Conservation (phyloP, 179 eudicot genomes). For the Gypsophila paniculata region DNA sequence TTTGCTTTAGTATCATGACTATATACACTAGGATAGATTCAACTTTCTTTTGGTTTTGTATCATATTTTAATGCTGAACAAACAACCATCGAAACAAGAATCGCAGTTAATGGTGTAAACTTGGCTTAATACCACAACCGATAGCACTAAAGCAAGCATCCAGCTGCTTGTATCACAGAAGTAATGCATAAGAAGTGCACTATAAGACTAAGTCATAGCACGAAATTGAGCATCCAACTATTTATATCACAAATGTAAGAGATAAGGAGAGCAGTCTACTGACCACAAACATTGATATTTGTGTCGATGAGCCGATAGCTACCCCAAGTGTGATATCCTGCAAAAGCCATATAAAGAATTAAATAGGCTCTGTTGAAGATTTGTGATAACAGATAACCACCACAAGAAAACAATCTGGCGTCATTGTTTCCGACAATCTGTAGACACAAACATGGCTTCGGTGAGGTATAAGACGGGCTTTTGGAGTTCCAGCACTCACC, state of each 20-base stretch:
- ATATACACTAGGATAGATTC: no score
- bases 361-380: neutral
- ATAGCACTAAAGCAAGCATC: neutral
- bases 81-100: neutral
- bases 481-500: slow-evolving; percentile 40
- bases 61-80: neutral
- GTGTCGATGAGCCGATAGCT: slow-evolving; percentile 95
- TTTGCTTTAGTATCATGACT: no score
- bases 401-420: slow-evolving; percentile 1
- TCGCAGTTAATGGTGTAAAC: neutral
- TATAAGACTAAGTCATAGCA: no score
- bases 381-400: neutral
- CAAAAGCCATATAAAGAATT: slow-evolving; percentile 15
- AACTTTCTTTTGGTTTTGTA: no score
- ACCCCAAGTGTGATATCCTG: slow-evolving; percentile 93
- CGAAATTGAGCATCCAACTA: no score
- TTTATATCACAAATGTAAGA: slow-evolving; percentile 4
- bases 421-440: neutral
- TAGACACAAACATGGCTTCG: neutral
- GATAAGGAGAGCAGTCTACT: slow-evolving; percentile 24
- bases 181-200: no score
- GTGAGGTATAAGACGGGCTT: neutral
- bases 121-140: neutral
- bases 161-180: neutral
- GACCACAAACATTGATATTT: slow-evolving; percentile 98